These are phyloP conservation scores for Phylloporus sp. DNA, from an alignment of 768 basidiomycete genomes.

Conservation along the genomic window DNA sequence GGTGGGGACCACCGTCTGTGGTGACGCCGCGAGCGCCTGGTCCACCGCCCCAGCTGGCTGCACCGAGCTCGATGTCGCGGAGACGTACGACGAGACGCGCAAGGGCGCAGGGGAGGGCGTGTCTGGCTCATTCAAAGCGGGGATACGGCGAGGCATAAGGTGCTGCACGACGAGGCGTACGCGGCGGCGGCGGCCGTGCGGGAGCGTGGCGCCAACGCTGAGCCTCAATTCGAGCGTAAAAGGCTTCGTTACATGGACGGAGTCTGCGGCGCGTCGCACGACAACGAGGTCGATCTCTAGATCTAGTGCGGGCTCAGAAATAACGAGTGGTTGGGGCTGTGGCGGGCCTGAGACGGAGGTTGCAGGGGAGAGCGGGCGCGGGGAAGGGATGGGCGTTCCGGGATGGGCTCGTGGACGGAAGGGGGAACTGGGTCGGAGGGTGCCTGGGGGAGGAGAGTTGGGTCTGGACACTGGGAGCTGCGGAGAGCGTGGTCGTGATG, in stretches of 20 bases:
- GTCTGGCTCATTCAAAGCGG: constrained; percentile 11
- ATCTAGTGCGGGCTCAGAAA: constrained; percentile 30
- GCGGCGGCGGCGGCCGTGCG: constrained; percentile 35
- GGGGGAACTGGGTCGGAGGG: constrained; percentile 44
- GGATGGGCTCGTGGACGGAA: constrained; percentile 33
- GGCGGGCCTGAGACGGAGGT: constrained; percentile 18
- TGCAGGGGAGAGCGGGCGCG: constrained; percentile 33
- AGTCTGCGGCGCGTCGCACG: constrained; percentile 42
- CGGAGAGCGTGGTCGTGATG: constrained; percentile 58
- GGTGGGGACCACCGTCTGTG: constrained; percentile 5
- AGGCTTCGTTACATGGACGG: constrained; percentile 50
- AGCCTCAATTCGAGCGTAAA: constrained; percentile 58
- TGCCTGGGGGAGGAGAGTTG: constrained; percentile 48
- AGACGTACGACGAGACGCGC: constrained; percentile 7
- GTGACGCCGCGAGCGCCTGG: constrained; percentile 10
- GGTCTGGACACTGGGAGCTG: constrained; percentile 51
- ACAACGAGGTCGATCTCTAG: constrained; percentile 59
- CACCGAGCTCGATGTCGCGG: constrained; percentile 4
- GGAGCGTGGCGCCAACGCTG: constrained; percentile 45
- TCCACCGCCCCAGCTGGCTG: not conserved
- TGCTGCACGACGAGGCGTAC: constrained; percentile 65
- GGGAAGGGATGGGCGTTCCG: constrained; percentile 22
- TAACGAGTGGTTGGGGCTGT: constrained; percentile 19
- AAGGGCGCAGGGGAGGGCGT: not conserved
- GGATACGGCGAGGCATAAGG: constrained; percentile 41